Evolutionary conservation across 2,329 filamentous ascomycete genomes (phyloP).

Genomic region (Penicillium janthinellum): DNA sequence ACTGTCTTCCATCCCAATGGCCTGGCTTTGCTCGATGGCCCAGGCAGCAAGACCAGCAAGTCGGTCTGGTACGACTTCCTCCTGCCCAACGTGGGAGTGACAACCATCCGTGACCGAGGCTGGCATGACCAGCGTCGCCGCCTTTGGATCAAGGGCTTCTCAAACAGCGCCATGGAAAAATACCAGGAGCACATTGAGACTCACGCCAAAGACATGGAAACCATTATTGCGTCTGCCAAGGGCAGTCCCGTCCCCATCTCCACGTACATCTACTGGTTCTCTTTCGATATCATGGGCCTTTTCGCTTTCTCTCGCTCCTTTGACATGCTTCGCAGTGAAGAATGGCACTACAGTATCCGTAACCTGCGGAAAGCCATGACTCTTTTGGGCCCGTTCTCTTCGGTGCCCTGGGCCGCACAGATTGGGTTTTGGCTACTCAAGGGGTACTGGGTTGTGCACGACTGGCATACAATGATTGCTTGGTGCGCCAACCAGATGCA

Average conservation of each 20-base stretch:
- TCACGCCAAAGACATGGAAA: not conserved
- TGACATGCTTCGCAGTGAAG: constrained; percentile 32
- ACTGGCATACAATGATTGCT: not conserved
- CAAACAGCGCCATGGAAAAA: not conserved
- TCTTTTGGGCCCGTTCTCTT: not conserved
- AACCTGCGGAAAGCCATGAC: not conserved
- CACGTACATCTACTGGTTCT: constrained; percentile 27
- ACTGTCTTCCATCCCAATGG: not conserved
- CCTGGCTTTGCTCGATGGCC: not conserved
- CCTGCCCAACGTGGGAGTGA: not conserved
- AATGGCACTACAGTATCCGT: constrained; percentile 5
- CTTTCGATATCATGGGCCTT: constrained; percentile 48
- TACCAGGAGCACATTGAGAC: not conserved
- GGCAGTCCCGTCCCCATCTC: not conserved
- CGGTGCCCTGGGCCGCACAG: not conserved
- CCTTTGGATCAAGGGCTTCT: constrained; percentile 1
- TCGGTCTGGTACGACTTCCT: constrained; percentile 2
- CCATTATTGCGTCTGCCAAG: not conserved
- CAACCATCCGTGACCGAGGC: not conserved
- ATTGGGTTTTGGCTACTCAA: not conserved
- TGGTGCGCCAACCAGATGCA: not conserved
- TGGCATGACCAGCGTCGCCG: not conserved
- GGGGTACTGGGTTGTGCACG: not conserved
- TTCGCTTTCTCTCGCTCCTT: constrained; percentile 44
- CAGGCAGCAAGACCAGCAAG: not conserved